Evolutionary conservation across 192 early-diverging fungal species (phyloP).

Genomic region (Dimargaris xerosporica): DNA sequence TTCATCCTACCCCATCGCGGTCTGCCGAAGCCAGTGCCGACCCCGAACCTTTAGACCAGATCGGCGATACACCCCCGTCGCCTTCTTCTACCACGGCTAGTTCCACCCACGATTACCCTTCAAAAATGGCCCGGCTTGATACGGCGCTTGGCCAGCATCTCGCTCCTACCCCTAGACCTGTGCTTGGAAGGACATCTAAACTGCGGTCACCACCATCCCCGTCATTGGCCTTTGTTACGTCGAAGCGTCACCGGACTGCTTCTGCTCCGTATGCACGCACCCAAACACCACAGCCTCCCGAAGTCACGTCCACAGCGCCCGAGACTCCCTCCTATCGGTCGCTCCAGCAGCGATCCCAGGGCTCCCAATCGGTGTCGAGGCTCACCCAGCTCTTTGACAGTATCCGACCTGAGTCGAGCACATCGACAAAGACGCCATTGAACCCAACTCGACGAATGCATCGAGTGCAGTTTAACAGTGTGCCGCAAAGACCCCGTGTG

Average conservation of each 20-base stretch:
- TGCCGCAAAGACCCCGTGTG: neutral
- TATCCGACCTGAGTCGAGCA: neutral
- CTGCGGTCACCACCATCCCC: neutral
- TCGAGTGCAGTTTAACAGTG: neutral
- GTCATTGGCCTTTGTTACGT: neutral
- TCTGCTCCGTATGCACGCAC: neutral
- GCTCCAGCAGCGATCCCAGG: neutral
- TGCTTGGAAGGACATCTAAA: neutral
- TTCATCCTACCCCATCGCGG: no score
- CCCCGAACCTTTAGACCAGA: no score
- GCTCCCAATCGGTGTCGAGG: neutral
- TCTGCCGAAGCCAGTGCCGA: no score
- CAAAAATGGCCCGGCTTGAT: no score
- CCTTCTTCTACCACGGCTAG: no score
- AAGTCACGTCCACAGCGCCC: neutral
- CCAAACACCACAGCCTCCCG: neutral
- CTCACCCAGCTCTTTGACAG: neutral
- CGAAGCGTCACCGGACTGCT: neutral
- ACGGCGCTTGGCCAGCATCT: no score
- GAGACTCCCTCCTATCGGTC: constrained; percentile 2
- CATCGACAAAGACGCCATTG: neutral
- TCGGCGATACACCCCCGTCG: no score
- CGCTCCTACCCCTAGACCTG: neutral
- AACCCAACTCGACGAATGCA: neutral
- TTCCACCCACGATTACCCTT: no score